Evolutionary conservation across 73 alveolate species (phyloP), one percentile per base, ranked within the genome.

Genomic region (Paramecium sonneborni): DNA sequence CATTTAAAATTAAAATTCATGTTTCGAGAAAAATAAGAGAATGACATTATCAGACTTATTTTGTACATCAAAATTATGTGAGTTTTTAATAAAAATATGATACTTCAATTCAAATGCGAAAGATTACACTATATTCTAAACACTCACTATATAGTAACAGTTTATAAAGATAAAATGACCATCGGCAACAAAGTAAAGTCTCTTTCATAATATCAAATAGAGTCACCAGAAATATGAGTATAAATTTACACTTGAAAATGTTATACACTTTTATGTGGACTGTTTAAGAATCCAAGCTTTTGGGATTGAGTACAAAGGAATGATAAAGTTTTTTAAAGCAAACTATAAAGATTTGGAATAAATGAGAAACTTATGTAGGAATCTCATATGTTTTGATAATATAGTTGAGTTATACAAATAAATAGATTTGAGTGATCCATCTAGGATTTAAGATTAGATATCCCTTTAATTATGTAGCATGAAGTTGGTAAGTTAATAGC

Each of bases 361-460:
- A 72, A 32, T 72, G 32, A 30, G 86, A 72, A 14, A 18, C 34
- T 18, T 35, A 2, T 72, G 58, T n/a, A 38, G 86, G 14, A 38
- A 32, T 21, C 38, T 28, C 35, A 72, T 72, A 34, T 72, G 55
- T 9, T 72, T 35, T 41, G 86, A 72, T 72, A 72, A 72, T 30
- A 72, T 72, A 28, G 84, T 72, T 28, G 86, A 72, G 38, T 72
- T 72, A 20, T 72, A 35, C 55, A 72, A 72, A 72, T 21, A 35
- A 72, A 72, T 72, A 20, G 57, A 72, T 41, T 32, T 8, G 12
- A 9, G 20, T 32, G 67, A 35, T 21, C 55, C 86, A 12, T 62
- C 84, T 14, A 30, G 37, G 20, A 72, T 72, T 14, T 32, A 72
- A 72, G 86, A 72, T 18, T 20, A 32, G 15, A 34, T 72, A 28